Evolutionary conservation across 2,329 filamentous ascomycete species (phyloP), one percentile per base, ranked within the genome.

Genomic region (Drechslera avenae): DNA sequence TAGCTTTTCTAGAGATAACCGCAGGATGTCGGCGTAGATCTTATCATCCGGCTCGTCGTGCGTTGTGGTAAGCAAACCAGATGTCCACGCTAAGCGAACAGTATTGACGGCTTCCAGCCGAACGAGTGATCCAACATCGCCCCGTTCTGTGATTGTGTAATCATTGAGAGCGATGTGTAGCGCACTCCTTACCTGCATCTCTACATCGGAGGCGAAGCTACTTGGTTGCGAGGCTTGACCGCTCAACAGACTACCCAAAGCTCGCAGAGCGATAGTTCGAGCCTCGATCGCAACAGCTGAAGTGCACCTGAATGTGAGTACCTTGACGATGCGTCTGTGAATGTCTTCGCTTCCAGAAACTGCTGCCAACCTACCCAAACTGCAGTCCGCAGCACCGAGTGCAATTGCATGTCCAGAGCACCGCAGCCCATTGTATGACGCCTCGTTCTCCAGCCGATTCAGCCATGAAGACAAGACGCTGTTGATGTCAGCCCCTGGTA

Each of bases 91-190:
- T 28, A 67, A 68, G 75, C 82, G 85, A 1, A 91, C 78, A 2
- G 84, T 85, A 52, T 83, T 81, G 10, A 97, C 81, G 18, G 90
- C 92, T 71, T 92, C 88, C 4, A 93, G 78, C 3, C 94, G 83
- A 3, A 96, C 88, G 44, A 92, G 83, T 0, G 92, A 96, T 4
- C 94, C 94, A 40, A 97, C 83, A 66, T 99, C 94, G 13, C 94
- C 94, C 49, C 91, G 82, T 12, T 92, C 87, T 59, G 90, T 93
- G 3, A 90, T 92, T 0, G 90, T 96, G 67, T 97, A 97, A 69
- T 99, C 92, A 59, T 93, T 88, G 21, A 99, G 75, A 0, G 87
- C 76, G 21, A 64, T 63, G 21, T 72, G 66, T 5, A 76, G 50
- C 5, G 73, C 72, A 18, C 48, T 59, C 6, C 57, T 52, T 16